Evolutionary conservation across 2,329 filamentous ascomycete species (phyloP), one percentile per base, ranked within the genome.

Genomic region (Teratosphaeria nubilosa): DNA sequence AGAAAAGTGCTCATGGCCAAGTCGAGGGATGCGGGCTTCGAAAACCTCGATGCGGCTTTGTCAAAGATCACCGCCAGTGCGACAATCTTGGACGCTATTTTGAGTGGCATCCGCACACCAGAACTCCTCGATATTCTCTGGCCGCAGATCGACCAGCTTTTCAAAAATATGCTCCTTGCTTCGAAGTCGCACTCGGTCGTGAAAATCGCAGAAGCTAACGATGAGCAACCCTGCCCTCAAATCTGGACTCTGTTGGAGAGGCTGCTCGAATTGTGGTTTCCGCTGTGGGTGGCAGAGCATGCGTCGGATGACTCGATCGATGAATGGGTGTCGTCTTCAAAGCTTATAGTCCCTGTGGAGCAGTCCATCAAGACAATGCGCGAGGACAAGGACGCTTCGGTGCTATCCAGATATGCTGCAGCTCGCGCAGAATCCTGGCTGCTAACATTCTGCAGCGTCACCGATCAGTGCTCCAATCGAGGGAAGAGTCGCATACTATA

Each of bases 391-490:
- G n/a, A 22, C 16, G 41, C 41, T 22, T 48, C 41, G 4, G n/a
- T 48, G 41, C 41, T 22, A 22, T 16, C 41, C 41, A 48, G 41
- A 48, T 6, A 48, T 22, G 41, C 41, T 48, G 41, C 41, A 6
- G 20, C 27, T 45, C 24, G 31, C n/a, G 51, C 56, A 5, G 41
- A 48, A 11, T 48, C 41, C 16, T 48, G 41, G 41, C 20, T 48
- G 16, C 9, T 48, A 2, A 22, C 41, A n/a, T 22, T 48, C n/a
- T 48, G 41, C 53, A 68, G 77, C 48, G 66, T 74, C 48, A 75
- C 41, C 9, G 6, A 22, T 11, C 10, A 16, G 20, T 48, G 20
- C n/a, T 5, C 41, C 6, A 20, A 22, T 20, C 41, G 41, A 48
- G 41, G 20, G 9, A 16, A 20, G n/a, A 22, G 5, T 22, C n/a